Evolutionary conservation across 1,139 yeast genomes (phyloP).

Genomic region (Yamadazyma epiphylla): DNA sequence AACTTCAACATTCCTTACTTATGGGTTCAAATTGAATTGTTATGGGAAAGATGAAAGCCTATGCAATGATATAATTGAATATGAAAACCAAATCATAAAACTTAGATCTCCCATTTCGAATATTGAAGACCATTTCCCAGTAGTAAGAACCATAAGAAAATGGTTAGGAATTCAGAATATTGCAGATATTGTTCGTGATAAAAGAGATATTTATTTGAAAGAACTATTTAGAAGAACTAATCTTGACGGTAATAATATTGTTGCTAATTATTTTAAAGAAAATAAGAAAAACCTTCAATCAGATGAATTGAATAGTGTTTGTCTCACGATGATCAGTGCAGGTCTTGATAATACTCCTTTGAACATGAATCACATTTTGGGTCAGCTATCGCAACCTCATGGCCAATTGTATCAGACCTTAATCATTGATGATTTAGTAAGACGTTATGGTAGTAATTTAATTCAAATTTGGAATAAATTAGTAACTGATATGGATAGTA

Average conservation of each 20-base stretch:
- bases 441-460: slow-evolving; percentile 17
- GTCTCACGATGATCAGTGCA: slow-evolving; percentile 76
- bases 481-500: slow-evolving; percentile 31
- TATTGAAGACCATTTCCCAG: slow-evolving; percentile 58
- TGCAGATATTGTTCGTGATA: slow-evolving; percentile 34
- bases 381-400: slow-evolving; percentile 52
- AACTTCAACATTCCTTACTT: slow-evolving; percentile 55
- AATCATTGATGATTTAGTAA: slow-evolving; percentile 34
- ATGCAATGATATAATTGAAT: slow-evolving; percentile 52
- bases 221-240: slow-evolving; percentile 17
- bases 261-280: slow-evolving; percentile 1
- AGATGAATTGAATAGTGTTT: slow-evolving; percentile 55
- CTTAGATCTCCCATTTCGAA: slow-evolving; percentile 64
- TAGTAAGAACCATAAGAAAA: slow-evolving; percentile 32
- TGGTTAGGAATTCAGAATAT: slow-evolving; percentile 10
- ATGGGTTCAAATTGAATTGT: slow-evolving; percentile 53
- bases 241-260: slow-evolving; percentile 4
- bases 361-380: slow-evolving; percentile 57
- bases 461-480: slow-evolving; percentile 47
- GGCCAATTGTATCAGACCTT: slow-evolving; percentile 44
- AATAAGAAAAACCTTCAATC: slow-evolving; percentile 6
- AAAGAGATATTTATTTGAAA: slow-evolving; percentile 56
- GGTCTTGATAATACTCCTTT: slow-evolving; percentile 74
- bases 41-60: slow-evolving; percentile 34
- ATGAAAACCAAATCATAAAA: slow-evolving; percentile 62